Percentiles rank a stretch among this genome's conserved stretches.
Conservation (phyloP, 2,329 filamentous ascomycete genomes). For the Sporothrix brasiliensis region DNA sequence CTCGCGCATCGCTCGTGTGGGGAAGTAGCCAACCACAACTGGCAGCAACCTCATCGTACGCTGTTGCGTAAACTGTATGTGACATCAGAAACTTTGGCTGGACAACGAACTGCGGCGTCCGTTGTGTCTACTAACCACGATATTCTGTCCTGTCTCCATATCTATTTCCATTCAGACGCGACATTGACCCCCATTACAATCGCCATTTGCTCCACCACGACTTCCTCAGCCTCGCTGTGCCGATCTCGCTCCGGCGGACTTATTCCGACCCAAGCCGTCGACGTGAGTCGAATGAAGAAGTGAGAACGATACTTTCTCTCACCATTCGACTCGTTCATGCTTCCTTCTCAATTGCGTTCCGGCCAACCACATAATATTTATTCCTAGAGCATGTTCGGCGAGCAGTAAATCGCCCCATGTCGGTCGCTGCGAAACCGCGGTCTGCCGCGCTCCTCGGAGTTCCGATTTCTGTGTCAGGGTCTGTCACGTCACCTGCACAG, state of each 20-base stretch:
- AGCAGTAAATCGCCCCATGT: constrained; percentile 31
- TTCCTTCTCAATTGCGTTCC: background rate
- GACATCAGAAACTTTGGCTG: background rate
- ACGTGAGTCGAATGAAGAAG: background rate
- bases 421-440: constrained; percentile 33
- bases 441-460: constrained; percentile 29
- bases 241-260: constrained; percentile 26
- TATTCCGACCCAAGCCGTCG: constrained; percentile 14
- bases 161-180: background rate
- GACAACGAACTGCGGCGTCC: background rate
- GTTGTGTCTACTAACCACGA: background rate
- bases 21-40: constrained; percentile 17
- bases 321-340: background rate
- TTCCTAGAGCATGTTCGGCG: constrained; percentile 21
- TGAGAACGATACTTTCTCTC: background rate
- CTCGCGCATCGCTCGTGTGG: constrained; percentile 13
- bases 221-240: constrained; percentile 10
- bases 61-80: background rate
- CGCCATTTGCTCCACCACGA: background rate
- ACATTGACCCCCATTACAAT: background rate
- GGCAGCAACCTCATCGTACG: constrained; percentile 6
- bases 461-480: background rate
- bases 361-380: background rate
- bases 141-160: too few relatives aligned
- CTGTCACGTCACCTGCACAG: background rate